A percentile compares a stretch with the other conserved stretches of the same genome.
Evolutionary conservation across 2,329 filamentous ascomycete species (phyloP).

Genomic region (Colletotrichum chlorophyti): DNA sequence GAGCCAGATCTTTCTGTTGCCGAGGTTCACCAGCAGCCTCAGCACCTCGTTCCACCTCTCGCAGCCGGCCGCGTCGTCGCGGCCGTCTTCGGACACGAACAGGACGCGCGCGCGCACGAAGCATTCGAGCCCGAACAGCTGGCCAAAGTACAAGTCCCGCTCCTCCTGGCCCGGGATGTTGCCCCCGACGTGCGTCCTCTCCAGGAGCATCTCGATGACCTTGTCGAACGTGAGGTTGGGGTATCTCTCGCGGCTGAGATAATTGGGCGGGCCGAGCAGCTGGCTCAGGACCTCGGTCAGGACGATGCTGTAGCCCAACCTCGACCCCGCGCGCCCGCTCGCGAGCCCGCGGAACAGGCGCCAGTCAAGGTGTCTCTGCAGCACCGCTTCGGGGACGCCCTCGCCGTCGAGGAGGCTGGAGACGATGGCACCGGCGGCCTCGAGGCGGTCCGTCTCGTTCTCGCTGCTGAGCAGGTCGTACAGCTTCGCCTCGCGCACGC

Average conservation of each 20-base stretch:
- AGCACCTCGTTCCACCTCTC: conserved; percentile 73
- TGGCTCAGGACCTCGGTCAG: conserved; percentile 81
- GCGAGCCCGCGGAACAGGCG: conserved; percentile 87
- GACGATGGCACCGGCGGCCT: conserved; percentile 65
- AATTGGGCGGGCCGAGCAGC: conserved; percentile 61
- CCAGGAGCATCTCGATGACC: conserved; percentile 57
- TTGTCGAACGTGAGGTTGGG: conserved; percentile 61
- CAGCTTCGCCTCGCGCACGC: conserved; percentile 63
- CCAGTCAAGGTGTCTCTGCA: conserved; percentile 66
- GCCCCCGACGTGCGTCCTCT: conserved; percentile 61
- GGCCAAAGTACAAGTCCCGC: conserved; percentile 83
- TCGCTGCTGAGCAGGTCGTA: conserved; percentile 69
- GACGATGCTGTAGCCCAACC: conserved; percentile 88
- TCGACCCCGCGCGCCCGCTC: conserved; percentile 86
- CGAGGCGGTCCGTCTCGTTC: conserved; percentile 60
- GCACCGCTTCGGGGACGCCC: conserved; percentile 56
- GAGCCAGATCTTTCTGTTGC: conserved; percentile 86
- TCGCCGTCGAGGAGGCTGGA: conserved; percentile 59
- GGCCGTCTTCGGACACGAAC: conserved; percentile 53
- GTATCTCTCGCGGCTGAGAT: conserved; percentile 55
- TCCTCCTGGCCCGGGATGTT: conserved; percentile 75
- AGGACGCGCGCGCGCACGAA: conserved; percentile 81
- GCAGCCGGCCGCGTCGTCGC: too few relatives aligned
- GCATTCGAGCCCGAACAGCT: conserved; percentile 86
- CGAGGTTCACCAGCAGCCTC: conserved; percentile 74